Percentiles rank a stretch among this genome's conserved stretches.
Evolutionary conservation across 306 rosid genomes (phyloP).

Genomic region (Dalbergia cochinchinensis): DNA sequence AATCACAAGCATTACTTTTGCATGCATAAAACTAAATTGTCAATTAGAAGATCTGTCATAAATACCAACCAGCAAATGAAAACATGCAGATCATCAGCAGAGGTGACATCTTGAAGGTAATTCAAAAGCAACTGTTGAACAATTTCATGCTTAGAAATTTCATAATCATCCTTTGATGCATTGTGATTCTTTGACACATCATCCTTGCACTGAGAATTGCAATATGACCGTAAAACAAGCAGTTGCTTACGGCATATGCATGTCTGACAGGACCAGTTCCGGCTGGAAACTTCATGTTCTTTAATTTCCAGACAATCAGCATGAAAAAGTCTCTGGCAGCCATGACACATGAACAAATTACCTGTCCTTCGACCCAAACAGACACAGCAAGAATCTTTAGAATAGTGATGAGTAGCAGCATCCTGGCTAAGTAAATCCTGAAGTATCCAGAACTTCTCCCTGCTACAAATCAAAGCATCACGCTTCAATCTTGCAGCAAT

Average conservation of each 20-base stretch:
- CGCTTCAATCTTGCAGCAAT: slow-evolving; percentile 99
- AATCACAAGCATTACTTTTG: slow-evolving; percentile 46
- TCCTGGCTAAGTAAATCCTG: slow-evolving; percentile 67
- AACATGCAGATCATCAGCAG: slow-evolving; percentile 87
- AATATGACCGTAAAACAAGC: slow-evolving; percentile 79
- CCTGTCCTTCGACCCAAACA: slow-evolving; percentile 78
- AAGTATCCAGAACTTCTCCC: slow-evolving; percentile 82
- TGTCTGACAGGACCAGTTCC: slow-evolving; percentile 83
- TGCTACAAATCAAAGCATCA: slow-evolving; percentile 79
- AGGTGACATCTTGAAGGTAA: slow-evolving; percentile 81
- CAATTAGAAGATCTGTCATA: slow-evolving; percentile 41
- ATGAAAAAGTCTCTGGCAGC: slow-evolving; percentile 88
- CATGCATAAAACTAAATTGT: slow-evolving; percentile 38
- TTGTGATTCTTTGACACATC: slow-evolving; percentile 57
- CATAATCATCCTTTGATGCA: slow-evolving; percentile 55
- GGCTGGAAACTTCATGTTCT: slow-evolving; percentile 79
- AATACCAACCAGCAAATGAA: slow-evolving; percentile 90
- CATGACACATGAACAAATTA: slow-evolving; percentile 64
- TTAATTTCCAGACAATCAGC: slow-evolving; percentile 83
- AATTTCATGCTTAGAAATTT: slow-evolving; percentile 69
- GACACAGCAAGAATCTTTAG: slow-evolving; percentile 76
- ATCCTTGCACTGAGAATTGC: slow-evolving; percentile 77
- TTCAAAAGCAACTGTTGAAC: slow-evolving; percentile 94
- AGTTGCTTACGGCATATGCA: slow-evolving; percentile 89
- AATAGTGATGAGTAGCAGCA: slow-evolving; percentile 49